Evolutionary conservation across 1,284 basidiomycete species (phyloP).

Genomic region (Naganishia liquefaciens): DNA sequence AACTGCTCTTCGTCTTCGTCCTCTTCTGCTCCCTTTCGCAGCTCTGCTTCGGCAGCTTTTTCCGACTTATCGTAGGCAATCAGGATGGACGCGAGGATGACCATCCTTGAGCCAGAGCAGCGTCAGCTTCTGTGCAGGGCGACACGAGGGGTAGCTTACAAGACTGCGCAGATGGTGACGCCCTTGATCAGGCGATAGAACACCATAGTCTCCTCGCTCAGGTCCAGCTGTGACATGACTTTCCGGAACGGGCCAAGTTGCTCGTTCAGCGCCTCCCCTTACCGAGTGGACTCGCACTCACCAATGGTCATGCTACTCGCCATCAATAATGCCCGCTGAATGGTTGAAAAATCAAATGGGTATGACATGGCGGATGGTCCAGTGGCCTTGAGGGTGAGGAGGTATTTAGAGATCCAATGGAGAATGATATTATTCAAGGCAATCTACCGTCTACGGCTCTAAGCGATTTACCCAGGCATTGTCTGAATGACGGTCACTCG

Average conservation of each 20-base stretch:
- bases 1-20: conserved; percentile 9
- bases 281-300: conserved; percentile 15
- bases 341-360: conserved; percentile 28
- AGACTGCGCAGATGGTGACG: conserved; percentile 29
- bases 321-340: conserved; percentile 31
- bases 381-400: too few relatives aligned
- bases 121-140: background rate
- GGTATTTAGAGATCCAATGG: background rate
- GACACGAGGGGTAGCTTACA: conserved; percentile 6
- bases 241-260: background rate
- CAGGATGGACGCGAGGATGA: conserved; percentile 22
- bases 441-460: too few relatives aligned
- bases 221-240: conserved; percentile 35
- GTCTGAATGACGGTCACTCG: too few relatives aligned
- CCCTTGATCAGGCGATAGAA: conserved; percentile 32
- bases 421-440: background rate
- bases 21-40: conserved; percentile 19
- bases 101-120: conserved; percentile 1
- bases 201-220: conserved; percentile 31
- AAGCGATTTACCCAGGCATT: too few relatives aligned
- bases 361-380: conserved; percentile 26
- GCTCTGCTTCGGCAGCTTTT: conserved; percentile 22
- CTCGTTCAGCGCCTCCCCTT: background rate
- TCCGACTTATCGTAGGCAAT: conserved; percentile 33
- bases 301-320: conserved; percentile 32